Base-by-base conservation (phyloP, 345 rosid genomes). In the Heritiera littoralis region DNA sequence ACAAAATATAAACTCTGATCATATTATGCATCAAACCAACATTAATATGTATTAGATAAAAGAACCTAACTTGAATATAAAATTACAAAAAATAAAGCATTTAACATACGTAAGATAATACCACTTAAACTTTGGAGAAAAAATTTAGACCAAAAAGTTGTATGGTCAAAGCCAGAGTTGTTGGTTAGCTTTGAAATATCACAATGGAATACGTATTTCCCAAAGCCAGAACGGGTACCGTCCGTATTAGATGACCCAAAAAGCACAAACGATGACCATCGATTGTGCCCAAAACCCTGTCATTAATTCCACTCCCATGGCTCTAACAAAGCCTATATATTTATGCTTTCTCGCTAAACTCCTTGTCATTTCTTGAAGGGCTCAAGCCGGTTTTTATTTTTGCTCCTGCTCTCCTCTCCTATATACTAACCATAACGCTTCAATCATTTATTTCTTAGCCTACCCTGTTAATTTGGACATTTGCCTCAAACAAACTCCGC, bases 261-360 rank as follows among this genome's bases (percentile, higher is more conserved):
- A 13, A 14, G 38, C n/a, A 17, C 11, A n/a, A 54, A 72, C n/a
- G 15, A 74, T 13, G 56, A 46, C 69, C 78, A 59, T 76, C 70
- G 45, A 63, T 60, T 48, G 78, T 76, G 78, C 71, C 64, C 63
- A 54, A 45, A 75, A 35, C 14, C 23, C 77, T 74, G n/a, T 23
- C 54, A 60, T 28, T 61, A 43, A 46, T 58, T 51, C 46, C 75
- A 30, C 15, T 32, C 38, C 11, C 56, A 17, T 20, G 8, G 35
- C 23, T 59, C 23, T 58, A 52, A 72, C 45, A 40, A 40, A 38
- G 46, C 65, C 77, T 72, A 72, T 72, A 72, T 72, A 72, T 52
- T 61, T 15, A 17, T 2, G 75, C 17, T 32, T 15, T 10, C 60
- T 17, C 28, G 18, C 9, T 32, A 2, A 32, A 52, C 63, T 71